phyloP scores from a whole-genome alignment of 208 protist genomes.

The Crithidia fasciculata region DNA sequence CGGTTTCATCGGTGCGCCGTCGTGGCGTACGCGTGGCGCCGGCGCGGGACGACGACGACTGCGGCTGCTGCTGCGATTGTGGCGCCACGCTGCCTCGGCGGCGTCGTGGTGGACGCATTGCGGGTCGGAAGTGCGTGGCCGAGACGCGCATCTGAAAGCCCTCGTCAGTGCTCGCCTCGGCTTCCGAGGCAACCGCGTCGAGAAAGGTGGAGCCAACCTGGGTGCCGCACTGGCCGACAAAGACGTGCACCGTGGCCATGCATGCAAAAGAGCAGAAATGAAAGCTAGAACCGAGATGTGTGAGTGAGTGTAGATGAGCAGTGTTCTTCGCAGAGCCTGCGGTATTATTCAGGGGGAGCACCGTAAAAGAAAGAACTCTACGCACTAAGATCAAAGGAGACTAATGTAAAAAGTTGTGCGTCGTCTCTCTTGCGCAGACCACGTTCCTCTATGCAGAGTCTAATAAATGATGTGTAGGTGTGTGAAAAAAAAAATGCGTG shows the following conservation, averaged over 20 bases:
- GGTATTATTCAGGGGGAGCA: too few relatives aligned
- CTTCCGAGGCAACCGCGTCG: conserved; percentile 61
- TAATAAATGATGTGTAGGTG: neutral
- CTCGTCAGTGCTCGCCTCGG: conserved; percentile 45
- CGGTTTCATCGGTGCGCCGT: neutral
- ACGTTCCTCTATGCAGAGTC: neutral
- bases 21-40: neutral
- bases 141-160: conserved; percentile 64
- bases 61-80: neutral
- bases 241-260: conserved; percentile 73
- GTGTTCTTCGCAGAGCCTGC: too few relatives aligned
- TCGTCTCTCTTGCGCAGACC: too few relatives aligned
- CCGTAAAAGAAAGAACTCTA: too few relatives aligned
- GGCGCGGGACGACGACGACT: too few relatives aligned
- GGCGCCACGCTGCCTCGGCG: neutral
- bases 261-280: neutral
- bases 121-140: conserved; percentile 62
- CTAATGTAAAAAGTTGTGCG: too few relatives aligned
- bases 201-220: conserved; percentile 87
- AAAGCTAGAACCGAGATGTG: neutral
- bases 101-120: conserved; percentile 11
- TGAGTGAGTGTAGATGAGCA: neutral
- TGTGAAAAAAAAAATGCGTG: conserved; percentile 8
- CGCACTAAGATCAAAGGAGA: too few relatives aligned
- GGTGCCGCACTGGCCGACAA: conserved; percentile 93